Base-by-base conservation (phyloP, 2,329 filamentous ascomycete genomes). In the Phyllosticta capitalensis region DNA sequence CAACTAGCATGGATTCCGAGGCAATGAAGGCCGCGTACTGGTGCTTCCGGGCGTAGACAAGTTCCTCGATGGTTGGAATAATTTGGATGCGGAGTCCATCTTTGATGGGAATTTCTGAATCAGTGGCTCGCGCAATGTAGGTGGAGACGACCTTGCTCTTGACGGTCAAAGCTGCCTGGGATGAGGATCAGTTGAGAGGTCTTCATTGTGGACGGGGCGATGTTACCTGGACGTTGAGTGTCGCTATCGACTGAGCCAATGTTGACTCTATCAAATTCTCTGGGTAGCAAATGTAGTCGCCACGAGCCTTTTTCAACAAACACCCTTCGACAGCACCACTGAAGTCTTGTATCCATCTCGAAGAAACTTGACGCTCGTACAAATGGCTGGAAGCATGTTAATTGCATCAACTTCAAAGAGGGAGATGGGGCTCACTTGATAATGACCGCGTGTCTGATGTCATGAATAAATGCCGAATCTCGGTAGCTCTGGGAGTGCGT, bases 11-110 rank as follows among this genome's bases (percentile, higher is more conserved):
- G 4, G 83, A 83, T 63, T 89, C 85, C 0, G 82, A 83, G 1
- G 87, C 84, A 50, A 92, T 80, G 69, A 92, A 92, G 7, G 89
- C 89, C 12, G 88, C 89, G 64, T 88, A 91, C 69, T 92, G 89
- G 69, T 90, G 83, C 70, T 90, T 92, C 61, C 88, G 81, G 5
- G 87, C 88, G 49, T 83, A 79, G 0, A 84, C 79, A 3, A 91
- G 78, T 67, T 90, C 87, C 17, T 86, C 82, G 52, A 91, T 81
- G 0, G 83, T 87, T 0, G 87, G 86, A 9, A 91, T 72, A 61
- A 92, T 87, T 72, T 91, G 88, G 17, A 91, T 83, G 45, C 86
- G 81, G n/a, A 90, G 81, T 20, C 87, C 87, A 69, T 91, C 89
- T 75, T 84, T 84, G 56, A 92, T 74, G 0, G 88, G 88, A 10